phyloP scores from a whole-genome alignment of 2,329 filamentous ascomycete genomes.

The Diaporthe humulicola region DNA sequence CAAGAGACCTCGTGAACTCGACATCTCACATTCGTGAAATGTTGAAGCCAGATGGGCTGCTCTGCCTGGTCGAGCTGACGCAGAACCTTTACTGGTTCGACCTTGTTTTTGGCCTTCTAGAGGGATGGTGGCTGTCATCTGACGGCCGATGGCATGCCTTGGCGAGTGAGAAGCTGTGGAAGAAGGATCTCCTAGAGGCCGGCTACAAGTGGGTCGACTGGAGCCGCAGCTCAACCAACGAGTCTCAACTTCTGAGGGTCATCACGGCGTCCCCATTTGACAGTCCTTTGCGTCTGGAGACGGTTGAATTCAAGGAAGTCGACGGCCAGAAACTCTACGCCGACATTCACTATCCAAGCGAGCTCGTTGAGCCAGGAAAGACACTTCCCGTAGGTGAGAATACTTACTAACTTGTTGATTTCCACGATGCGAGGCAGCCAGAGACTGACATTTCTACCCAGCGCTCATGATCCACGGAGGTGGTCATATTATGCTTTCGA shows the following conservation, averaged over 20 bases:
- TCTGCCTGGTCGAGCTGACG: constrained; percentile 50
- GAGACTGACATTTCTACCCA: constrained; percentile 38
- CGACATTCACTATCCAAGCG: constrained; percentile 51
- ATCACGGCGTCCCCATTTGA: constrained; percentile 43
- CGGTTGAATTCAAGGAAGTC: constrained; percentile 43
- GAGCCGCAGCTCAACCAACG: constrained; percentile 43
- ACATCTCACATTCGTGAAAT: constrained; percentile 45
- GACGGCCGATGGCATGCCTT: constrained; percentile 47
- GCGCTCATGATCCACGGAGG: constrained; percentile 62
- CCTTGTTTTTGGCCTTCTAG: constrained; percentile 50
- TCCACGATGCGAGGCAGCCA: neutral
- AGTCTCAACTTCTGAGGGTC: constrained; percentile 45
- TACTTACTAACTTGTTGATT: neutral
- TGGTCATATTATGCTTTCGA: constrained; percentile 55
- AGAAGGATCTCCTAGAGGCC: constrained; percentile 39
- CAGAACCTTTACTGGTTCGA: constrained; percentile 47
- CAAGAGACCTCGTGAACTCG: constrained; percentile 43
- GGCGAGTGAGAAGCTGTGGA: constrained; percentile 43
- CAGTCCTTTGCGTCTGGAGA: constrained; percentile 36
- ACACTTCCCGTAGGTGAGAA: constrained; percentile 36
- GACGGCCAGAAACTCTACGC: constrained; percentile 44
- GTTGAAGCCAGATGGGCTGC: constrained; percentile 47
- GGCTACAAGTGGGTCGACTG: constrained; percentile 47
- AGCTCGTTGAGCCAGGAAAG: neutral
- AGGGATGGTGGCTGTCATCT: constrained; percentile 53